Evolutionary conservation across 2,329 filamentous ascomycete species (phyloP), one percentile per base, ranked within the genome.

Genomic region (Fusarium sp.): DNA sequence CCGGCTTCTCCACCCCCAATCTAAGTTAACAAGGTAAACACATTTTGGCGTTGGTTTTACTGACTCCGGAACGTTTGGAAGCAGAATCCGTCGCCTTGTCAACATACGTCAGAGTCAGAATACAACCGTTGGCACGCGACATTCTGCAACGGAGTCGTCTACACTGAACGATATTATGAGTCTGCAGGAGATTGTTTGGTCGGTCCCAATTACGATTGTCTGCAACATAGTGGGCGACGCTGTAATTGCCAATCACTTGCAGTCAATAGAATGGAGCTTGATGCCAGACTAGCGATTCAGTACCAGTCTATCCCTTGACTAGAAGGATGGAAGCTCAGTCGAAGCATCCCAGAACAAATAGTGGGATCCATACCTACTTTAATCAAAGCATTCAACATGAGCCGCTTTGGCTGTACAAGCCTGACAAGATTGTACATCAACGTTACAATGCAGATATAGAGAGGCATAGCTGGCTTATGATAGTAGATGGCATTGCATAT

Each of bases 321-420:
- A 46, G 38, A 69, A 62, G 47, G 57, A 56, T 71, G 11, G 61
- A 71, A 62, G 61, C 52, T 52, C 44, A 30, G 38, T 71, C 61
- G 71, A 73, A 73, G 70, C 57, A 60, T 30, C 46, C 56, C 57
- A 56, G 71, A 73, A 73, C 37, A 71, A 42, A 12, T 50, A 40
- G 18, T 66, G n/a, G n/a, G 21, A 58, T 47, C 23, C n/a, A 43
- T 52, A 23, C 8, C 11, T 52, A 21, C 19, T 42, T 19, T 33
- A 46, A 18, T 49, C 30, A 52, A 19, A n/a, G 19, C n/a, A 25
- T 38, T 28, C 47, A 32, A 37, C 30, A 42, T 25, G 30, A 49
- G 38, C 38, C 25, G 25, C 53, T 19, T 21, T 13, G n/a, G 21
- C 23, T 56, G 25, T 13, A 32, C 37, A 43, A 30, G 16, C 16